phyloP scores from a whole-genome alignment of 768 basidiomycete species.

The Hypsizygus marmoreus region DNA sequence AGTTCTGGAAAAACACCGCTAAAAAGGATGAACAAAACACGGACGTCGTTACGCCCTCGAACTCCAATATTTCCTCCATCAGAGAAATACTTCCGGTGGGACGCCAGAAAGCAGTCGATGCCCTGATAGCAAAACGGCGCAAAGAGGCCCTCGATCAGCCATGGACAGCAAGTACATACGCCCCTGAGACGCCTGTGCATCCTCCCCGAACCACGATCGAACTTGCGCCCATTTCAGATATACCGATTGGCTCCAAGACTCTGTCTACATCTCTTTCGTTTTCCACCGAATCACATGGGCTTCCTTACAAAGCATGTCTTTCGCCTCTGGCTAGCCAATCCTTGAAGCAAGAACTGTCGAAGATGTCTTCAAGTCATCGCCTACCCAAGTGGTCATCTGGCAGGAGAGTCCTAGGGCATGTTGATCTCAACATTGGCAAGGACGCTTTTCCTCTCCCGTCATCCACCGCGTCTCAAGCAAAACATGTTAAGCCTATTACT shows the following conservation, averaged over 20 bases:
- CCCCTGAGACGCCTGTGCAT: too few species aligned
- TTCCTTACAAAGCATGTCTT: slow-evolving; percentile 12
- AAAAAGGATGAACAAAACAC: slow-evolving; percentile 25
- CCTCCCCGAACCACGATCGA: too few species aligned
- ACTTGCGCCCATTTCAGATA: too few species aligned
- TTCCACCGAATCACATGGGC: slow-evolving; percentile 13
- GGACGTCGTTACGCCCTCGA: slow-evolving; percentile 38
- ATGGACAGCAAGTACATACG: too few species aligned
- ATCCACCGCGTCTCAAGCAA: not conserved
- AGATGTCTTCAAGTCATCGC: slow-evolving; percentile 5
- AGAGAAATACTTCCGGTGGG: slow-evolving; percentile 32
- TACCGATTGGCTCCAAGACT: slow-evolving; percentile 2
- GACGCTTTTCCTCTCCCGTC: too few species aligned
- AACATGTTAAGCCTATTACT: not conserved
- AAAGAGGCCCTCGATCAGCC: too few species aligned
- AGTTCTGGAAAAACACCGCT: slow-evolving; percentile 47
- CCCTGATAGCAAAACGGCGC: slow-evolving; percentile 36
- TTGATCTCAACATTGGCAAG: slow-evolving; percentile 12
- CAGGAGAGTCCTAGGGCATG: slow-evolving; percentile 8
- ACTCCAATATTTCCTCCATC: slow-evolving; percentile 40
- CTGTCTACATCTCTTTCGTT: slow-evolving; percentile 21
- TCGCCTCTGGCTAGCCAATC: slow-evolving; percentile 31
- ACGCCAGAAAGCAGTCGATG: slow-evolving; percentile 42
- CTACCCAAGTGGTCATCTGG: slow-evolving; percentile 12
- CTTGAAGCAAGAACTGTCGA: slow-evolving; percentile 22